These are phyloP conservation scores for Amborella trichopoda DNA, from an alignment of 164 flowering plant genomes.

Conservation along the genomic window DNA sequence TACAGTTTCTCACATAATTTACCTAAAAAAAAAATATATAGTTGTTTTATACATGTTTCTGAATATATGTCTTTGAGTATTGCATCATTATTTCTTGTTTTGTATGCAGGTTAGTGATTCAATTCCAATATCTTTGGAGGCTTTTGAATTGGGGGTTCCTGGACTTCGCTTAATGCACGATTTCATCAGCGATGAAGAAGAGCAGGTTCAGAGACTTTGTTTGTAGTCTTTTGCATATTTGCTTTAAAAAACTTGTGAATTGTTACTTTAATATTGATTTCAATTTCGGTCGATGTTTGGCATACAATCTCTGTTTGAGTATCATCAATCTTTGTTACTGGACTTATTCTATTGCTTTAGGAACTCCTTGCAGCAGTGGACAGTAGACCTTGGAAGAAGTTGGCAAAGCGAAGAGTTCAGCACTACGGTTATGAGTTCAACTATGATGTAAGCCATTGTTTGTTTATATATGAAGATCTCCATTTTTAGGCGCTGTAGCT, in stretches of 20 bases:
- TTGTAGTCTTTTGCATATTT: not conserved
- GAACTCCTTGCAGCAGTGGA: constrained; percentile 80
- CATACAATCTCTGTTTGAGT: not conserved
- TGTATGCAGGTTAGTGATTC: constrained; percentile 23
- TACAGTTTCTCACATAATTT: no score
- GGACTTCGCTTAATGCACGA: constrained; percentile 69
- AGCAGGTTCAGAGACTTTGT: constrained; percentile 33
- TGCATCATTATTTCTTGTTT: not conserved
- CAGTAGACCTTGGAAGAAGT: constrained; percentile 60
- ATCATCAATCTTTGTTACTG: not conserved
- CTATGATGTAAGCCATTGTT: constrained; percentile 78
- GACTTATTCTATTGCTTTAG: constrained; percentile 15
- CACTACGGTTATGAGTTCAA: constrained; percentile 90
- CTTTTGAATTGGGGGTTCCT: constrained; percentile 63
- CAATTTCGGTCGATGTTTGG: not conserved
- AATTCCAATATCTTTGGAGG: constrained; percentile 40
- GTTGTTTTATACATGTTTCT: no score
- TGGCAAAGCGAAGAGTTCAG: constrained; percentile 86
- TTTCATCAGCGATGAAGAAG: constrained; percentile 51
- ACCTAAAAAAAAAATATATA: no score
- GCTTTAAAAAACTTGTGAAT: no score
- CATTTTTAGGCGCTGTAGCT: no score
- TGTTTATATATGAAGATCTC: no score
- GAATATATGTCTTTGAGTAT: no score
- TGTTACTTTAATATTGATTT: not conserved